phyloP scores from a whole-genome alignment of 257 asterid genomes.

The Nicotiana benthamiana region DNA sequence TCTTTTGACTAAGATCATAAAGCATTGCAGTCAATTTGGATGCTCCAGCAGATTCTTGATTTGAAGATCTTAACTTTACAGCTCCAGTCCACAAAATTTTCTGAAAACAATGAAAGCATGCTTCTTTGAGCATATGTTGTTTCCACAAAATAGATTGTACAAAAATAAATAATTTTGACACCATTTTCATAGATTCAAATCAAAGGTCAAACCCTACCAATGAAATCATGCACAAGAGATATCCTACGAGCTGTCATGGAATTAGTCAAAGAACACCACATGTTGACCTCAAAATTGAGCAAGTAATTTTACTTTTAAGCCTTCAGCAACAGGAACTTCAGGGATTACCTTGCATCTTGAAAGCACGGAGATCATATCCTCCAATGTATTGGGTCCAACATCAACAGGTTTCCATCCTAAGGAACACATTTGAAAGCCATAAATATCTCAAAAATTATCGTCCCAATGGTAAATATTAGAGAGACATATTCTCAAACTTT shows the following conservation, averaged over 20 bases:
- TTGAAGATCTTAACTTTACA: conserved; percentile 42
- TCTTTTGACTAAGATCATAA: conserved; percentile 29
- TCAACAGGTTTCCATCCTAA: conserved; percentile 88
- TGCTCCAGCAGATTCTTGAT: conserved; percentile 37
- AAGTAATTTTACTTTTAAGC: neutral
- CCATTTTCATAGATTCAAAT: neutral
- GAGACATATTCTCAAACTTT: neutral
- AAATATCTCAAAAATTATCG: neutral
- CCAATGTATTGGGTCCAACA: conserved; percentile 74
- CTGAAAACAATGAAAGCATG: conserved; percentile 29
- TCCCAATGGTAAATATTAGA: neutral
- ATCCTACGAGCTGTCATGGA: neutral
- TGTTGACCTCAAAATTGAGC: neutral
- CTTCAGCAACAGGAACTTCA: neutral
- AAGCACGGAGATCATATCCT: conserved; percentile 44
- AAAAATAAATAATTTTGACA: neutral
- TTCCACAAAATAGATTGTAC: neutral
- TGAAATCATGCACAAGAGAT: neutral
- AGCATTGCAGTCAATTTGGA: conserved; percentile 48
- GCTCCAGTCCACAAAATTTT: conserved; percentile 82
- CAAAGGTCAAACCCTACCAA: neutral
- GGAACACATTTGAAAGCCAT: neutral
- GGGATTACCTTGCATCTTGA: conserved; percentile 58
- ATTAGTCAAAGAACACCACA: neutral
- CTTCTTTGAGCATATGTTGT: neutral